Percentiles rank a stretch among this genome's conserved stretches.
Evolutionary conservation across 2,329 filamentous ascomycete genomes (phyloP).

Genomic region (Botrytis paeoniae): DNA sequence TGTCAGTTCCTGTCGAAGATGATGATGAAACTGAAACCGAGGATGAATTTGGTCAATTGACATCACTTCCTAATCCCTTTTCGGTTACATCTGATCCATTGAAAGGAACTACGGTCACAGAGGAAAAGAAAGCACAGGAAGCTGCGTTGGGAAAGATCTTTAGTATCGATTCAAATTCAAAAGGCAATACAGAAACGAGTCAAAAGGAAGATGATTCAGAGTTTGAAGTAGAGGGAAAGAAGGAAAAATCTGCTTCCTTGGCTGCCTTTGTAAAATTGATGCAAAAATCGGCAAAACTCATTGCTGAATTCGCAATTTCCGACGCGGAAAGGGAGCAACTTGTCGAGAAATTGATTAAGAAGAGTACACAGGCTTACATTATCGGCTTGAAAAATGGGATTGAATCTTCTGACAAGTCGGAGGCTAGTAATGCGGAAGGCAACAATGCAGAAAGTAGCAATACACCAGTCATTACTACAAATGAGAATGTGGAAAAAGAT

Average conservation of each 20-base stretch:
- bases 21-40: conserved; percentile 54
- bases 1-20: conserved; percentile 42
- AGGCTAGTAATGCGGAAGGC: conserved; percentile 26
- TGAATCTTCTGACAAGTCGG: background rate
- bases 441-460: conserved; percentile 1
- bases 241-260: conserved; percentile 19
- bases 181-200: background rate
- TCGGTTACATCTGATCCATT: conserved; percentile 43
- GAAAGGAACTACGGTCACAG: conserved; percentile 48
- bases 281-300: background rate
- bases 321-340: background rate
- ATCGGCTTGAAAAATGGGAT: background rate
- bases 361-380: background rate
- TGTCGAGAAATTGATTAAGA: background rate
- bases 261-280: background rate
- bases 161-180: conserved; percentile 43
- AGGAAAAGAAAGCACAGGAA: conserved; percentile 55
- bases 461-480: background rate
- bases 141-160: conserved; percentile 52
- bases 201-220: conserved; percentile 6
- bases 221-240: background rate
- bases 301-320: background rate
- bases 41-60: conserved; percentile 51
- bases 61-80: conserved; percentile 34
- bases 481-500: background rate